phyloP scores from a whole-genome alignment of 2,329 filamentous ascomycete genomes.

The Claviceps capensis region DNA sequence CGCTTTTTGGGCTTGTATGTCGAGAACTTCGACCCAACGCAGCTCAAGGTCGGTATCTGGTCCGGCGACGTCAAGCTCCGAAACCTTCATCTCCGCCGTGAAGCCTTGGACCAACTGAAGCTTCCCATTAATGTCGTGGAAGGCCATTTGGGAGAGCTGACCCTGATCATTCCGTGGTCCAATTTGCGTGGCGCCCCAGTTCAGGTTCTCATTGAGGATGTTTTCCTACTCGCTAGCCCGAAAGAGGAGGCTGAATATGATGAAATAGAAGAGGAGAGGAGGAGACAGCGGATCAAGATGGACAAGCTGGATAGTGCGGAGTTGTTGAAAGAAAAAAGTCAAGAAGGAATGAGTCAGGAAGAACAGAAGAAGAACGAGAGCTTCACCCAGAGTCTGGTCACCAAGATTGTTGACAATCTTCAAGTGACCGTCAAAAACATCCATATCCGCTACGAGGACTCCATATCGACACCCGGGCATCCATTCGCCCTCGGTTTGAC shows the following conservation, averaged over 20 bases:
- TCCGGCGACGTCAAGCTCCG: conserved; percentile 93
- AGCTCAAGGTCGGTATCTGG: conserved; percentile 98
- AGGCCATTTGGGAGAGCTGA: conserved; percentile 84
- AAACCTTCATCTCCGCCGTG: conserved; percentile 80
- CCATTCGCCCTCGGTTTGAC: conserved; percentile 89
- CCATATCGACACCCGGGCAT: conserved; percentile 85
- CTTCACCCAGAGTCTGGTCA: conserved; percentile 88
- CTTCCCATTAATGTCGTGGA: conserved; percentile 94
- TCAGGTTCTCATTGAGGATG: conserved; percentile 90
- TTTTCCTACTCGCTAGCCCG: conserved; percentile 86
- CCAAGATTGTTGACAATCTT: conserved; percentile 95
- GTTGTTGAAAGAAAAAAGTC: conserved; percentile 77
- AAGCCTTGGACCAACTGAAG: conserved; percentile 93
- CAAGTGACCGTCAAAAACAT: conserved; percentile 98
- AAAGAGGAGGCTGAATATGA: conserved; percentile 93
- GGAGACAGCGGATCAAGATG: conserved; percentile 89
- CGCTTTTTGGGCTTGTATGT: conserved; percentile 99
- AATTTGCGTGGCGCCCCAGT: conserved; percentile 91
- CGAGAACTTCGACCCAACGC: conserved; percentile 95
- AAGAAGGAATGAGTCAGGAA: conserved; percentile 86
- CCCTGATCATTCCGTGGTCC: conserved; percentile 91
- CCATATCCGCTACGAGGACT: conserved; percentile 95
- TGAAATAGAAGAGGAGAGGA: conserved; percentile 76
- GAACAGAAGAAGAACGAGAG: conserved; percentile 97
- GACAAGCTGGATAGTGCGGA: conserved; percentile 97